Percentiles rank a stretch among this genome's conserved stretches.
These are phyloP conservation scores for Crithidia thermophila DNA, from an alignment of 208 protist genomes.

Conservation along the genomic window DNA sequence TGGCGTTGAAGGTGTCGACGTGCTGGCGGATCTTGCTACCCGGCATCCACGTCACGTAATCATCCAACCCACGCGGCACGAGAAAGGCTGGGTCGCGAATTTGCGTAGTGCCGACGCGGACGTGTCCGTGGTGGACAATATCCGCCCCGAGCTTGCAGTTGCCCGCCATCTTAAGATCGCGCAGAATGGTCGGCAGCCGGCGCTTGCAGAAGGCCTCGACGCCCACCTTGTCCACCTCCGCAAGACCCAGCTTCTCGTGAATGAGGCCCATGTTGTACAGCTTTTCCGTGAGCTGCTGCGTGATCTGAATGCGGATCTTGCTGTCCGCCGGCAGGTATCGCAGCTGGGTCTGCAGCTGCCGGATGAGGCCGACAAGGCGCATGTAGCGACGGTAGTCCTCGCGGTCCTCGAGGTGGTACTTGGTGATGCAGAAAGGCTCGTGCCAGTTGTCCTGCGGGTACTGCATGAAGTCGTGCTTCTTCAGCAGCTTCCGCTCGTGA, in stretches of 20 bases:
- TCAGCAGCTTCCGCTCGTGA: constrained; percentile 90
- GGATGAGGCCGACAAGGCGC: constrained; percentile 85
- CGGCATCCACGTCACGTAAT: constrained; percentile 91
- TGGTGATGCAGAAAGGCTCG: constrained; percentile 91
- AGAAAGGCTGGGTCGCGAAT: constrained; percentile 90
- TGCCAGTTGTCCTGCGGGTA: constrained; percentile 93
- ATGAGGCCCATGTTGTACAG: constrained; percentile 92
- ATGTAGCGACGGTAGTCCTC: constrained; percentile 94
- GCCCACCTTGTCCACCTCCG: constrained; percentile 90
- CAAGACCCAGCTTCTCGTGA: constrained; percentile 80
- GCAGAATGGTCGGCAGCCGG: constrained; percentile 86
- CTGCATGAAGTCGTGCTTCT: constrained; percentile 94
- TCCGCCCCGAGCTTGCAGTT: constrained; percentile 88
- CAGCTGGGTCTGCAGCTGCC: constrained; percentile 87
- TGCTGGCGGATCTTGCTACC: constrained; percentile 90
- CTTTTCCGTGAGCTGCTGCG: constrained; percentile 91
- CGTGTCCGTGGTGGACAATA: constrained; percentile 88
- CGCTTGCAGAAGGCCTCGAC: constrained; percentile 91
- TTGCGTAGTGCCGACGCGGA: constrained; percentile 89
- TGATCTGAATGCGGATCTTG: constrained; percentile 90
- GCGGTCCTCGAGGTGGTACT: constrained; percentile 92
- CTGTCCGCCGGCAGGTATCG: constrained; percentile 87
- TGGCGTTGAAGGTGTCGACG: constrained; percentile 88
- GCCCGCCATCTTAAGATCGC: constrained; percentile 86
- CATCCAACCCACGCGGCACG: constrained; percentile 81